These are phyloP conservation scores for Trametes sanguinea DNA, from an alignment of 768 basidiomycete genomes.

Conservation along the genomic window DNA sequence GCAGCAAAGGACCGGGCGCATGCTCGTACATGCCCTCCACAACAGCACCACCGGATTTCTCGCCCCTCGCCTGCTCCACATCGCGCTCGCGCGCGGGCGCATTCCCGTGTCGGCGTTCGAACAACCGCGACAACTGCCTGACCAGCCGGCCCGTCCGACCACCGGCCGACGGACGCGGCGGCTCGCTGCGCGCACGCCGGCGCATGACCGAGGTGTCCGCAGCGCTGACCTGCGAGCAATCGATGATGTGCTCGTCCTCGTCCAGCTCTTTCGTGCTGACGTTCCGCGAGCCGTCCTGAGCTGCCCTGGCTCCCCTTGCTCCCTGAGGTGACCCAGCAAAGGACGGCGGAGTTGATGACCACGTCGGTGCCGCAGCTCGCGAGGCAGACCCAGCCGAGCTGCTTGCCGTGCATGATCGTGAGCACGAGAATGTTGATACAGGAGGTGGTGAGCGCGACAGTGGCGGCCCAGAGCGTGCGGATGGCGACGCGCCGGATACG, in stretches of 20 bases:
- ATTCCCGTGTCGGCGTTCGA: background rate
- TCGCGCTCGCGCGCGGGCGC: background rate
- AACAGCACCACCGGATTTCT: background rate
- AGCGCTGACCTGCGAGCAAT: background rate
- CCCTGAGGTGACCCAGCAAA: constrained; percentile 48
- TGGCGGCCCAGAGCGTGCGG: constrained; percentile 47
- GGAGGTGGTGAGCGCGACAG: constrained; percentile 50
- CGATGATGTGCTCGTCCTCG: constrained; percentile 8
- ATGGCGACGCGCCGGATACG: constrained; percentile 41
- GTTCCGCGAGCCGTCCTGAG: background rate
- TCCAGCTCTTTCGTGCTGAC: background rate
- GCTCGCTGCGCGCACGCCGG: constrained; percentile 8
- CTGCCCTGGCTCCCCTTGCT: background rate
- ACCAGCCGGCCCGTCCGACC: background rate
- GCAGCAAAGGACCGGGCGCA: background rate
- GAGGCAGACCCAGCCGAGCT: constrained; percentile 53
- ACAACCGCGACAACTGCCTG: constrained; percentile 3
- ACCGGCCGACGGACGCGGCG: background rate
- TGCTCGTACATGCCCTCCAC: constrained; percentile 12
- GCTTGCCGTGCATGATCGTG: constrained; percentile 44
- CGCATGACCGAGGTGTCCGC: background rate
- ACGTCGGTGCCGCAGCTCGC: constrained; percentile 43
- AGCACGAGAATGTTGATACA: constrained; percentile 51
- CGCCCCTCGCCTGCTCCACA: background rate
- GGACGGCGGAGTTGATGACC: constrained; percentile 47